These are phyloP conservation scores for Neonothopanus nambi DNA, from an alignment of 1,284 basidiomycete species.

Conservation along the genomic window DNA sequence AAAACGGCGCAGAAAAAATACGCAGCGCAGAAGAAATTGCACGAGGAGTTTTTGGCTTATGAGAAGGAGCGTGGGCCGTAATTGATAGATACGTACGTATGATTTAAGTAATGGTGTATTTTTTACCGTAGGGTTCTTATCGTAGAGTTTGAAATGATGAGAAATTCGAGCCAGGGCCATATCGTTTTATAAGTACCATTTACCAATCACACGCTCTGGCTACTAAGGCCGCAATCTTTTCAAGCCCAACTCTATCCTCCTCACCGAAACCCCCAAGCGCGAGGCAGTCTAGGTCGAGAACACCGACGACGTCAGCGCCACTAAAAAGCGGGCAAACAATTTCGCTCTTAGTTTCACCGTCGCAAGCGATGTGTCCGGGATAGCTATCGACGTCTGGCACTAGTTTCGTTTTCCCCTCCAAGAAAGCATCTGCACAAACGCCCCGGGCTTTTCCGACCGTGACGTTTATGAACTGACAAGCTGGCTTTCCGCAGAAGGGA, in stretches of 20 bases:
- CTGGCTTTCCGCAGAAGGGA: slow-evolving; percentile 87
- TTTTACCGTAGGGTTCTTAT: too few species aligned
- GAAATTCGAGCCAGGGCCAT: too few species aligned
- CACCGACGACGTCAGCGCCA: slow-evolving; percentile 57
- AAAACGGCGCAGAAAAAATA: slow-evolving; percentile 87
- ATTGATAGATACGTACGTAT: not conserved
- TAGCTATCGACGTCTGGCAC: slow-evolving; percentile 77
- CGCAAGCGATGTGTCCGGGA: slow-evolving; percentile 89
- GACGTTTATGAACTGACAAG: slow-evolving; percentile 78
- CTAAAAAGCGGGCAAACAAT: slow-evolving; percentile 77
- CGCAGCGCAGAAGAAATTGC: slow-evolving; percentile 75
- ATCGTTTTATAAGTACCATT: too few species aligned
- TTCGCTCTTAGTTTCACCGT: slow-evolving; percentile 84
- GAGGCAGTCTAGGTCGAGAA: slow-evolving; percentile 85
- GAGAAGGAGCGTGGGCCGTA: slow-evolving; percentile 31
- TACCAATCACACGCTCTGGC: slow-evolving; percentile 60
- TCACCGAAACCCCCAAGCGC: slow-evolving; percentile 70
- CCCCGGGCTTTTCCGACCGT: slow-evolving; percentile 60
- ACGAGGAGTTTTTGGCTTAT: slow-evolving; percentile 78
- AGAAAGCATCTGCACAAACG: slow-evolving; percentile 81
- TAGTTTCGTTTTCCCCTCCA: slow-evolving; percentile 54
- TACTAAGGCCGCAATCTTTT: slow-evolving; percentile 68
- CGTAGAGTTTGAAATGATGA: too few species aligned
- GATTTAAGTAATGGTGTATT: not conserved
- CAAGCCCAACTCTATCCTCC: slow-evolving; percentile 72